These are phyloP conservation scores for Acacia melanoxylon DNA, from an alignment of 306 rosid genomes.

Conservation along the genomic window DNA sequence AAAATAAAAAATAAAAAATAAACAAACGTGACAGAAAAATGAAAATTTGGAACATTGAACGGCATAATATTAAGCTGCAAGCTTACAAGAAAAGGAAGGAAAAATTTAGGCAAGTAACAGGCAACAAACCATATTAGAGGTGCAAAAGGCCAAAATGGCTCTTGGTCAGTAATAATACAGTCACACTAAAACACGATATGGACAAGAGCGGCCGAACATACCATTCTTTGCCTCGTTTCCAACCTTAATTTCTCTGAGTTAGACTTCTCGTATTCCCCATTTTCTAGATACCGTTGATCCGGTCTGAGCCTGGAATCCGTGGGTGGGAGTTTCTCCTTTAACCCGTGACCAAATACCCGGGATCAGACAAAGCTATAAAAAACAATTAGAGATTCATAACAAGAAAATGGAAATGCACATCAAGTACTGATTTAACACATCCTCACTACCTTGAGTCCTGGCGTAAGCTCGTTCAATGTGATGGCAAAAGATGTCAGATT, in stretches of 20 bases:
- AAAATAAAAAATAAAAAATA: background rate
- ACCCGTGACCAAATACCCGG: constrained; percentile 89
- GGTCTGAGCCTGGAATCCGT: constrained; percentile 99
- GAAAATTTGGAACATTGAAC: background rate
- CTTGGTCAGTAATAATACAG: background rate
- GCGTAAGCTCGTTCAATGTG: constrained; percentile 81
- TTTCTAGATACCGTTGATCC: constrained; percentile 94
- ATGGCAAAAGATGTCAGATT: constrained; percentile 92
- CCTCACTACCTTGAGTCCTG: constrained; percentile 80
- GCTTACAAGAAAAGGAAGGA: background rate
- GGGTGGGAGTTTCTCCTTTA: constrained; percentile 99
- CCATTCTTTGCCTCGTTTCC: constrained; percentile 96
- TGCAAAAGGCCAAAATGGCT: background rate
- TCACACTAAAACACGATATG: background rate
- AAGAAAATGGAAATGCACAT: constrained; percentile 42
- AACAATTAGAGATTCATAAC: constrained; percentile 53
- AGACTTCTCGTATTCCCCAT: constrained; percentile 96
- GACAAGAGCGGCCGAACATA: constrained; percentile 44
- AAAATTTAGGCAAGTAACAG: background rate
- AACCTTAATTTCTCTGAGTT: constrained; percentile 86
- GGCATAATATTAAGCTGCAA: background rate
- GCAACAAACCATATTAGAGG: background rate
- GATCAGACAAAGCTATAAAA: constrained; percentile 78
- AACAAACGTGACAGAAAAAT: background rate
- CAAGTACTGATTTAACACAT: constrained; percentile 41